Evolutionary conservation across 1,284 basidiomycete species (phyloP).

Genomic region (Tremellales sp.): DNA sequence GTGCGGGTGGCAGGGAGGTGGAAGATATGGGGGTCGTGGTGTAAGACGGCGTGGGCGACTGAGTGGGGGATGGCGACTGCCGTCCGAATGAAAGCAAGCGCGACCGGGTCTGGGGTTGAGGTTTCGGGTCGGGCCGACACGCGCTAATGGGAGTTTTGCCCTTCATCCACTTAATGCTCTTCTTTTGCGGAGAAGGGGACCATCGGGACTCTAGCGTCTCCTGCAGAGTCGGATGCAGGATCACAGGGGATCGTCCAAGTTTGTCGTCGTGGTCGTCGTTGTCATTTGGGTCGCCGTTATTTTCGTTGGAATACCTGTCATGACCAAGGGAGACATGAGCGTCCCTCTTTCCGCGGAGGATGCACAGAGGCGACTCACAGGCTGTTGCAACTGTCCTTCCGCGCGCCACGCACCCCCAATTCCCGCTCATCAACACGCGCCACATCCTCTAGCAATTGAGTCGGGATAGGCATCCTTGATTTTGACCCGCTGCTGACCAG

Average conservation of each 20-base stretch:
- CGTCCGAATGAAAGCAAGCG: neutral
- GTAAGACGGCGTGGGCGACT: neutral
- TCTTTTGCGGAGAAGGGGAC: conserved; percentile 9
- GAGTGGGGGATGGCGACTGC: neutral
- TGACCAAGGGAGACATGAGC: neutral
- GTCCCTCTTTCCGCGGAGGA: neutral
- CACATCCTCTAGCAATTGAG: neutral
- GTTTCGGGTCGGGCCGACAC: neutral
- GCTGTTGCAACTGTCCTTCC: conserved; percentile 2
- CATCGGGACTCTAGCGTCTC: neutral
- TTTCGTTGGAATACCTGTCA: neutral
- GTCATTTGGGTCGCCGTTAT: neutral
- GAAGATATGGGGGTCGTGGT: conserved; percentile 1
- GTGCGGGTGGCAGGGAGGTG: neutral
- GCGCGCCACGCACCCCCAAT: neutral
- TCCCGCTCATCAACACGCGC: neutral
- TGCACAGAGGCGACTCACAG: conserved; percentile 7
- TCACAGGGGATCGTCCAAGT: neutral
- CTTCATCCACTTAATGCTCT: neutral
- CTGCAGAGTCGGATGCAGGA: conserved; percentile 2
- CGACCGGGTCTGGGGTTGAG: neutral
- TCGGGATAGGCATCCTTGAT: conserved; percentile 3
- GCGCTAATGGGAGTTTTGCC: conserved; percentile 1
- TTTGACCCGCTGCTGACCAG: conserved; percentile 15
- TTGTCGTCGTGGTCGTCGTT: neutral